phyloP scores from a whole-genome alignment of 306 rosid genomes.

The Corylus heterophylla region DNA sequence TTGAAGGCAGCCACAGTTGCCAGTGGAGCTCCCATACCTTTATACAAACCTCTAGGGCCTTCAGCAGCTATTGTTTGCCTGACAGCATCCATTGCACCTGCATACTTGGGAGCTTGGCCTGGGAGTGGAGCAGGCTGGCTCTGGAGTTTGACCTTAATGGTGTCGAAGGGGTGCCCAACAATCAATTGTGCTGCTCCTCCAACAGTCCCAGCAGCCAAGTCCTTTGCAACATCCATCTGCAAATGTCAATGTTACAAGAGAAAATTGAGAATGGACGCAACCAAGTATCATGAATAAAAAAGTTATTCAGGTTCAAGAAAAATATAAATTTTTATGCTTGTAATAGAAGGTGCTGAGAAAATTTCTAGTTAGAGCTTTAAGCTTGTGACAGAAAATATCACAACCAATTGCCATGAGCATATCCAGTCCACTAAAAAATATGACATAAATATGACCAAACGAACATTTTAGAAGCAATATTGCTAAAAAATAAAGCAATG shows the following conservation, averaged over 20 bases:
- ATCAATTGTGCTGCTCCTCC: constrained; percentile 95
- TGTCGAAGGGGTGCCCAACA: constrained; percentile 92
- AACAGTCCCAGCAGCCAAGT: constrained; percentile 84
- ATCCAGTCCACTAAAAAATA: neutral
- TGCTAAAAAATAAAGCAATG: neutral
- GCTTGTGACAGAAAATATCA: neutral
- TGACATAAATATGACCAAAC: neutral
- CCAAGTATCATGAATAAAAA: neutral
- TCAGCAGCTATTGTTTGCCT: constrained; percentile 90
- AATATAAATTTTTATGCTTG: neutral
- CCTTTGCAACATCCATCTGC: constrained; percentile 93
- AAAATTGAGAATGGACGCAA: neutral
- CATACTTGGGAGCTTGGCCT: constrained; percentile 72
- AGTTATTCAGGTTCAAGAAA: neutral
- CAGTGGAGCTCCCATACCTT: constrained; percentile 98
- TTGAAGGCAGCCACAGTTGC: constrained; percentile 98
- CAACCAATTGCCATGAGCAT: neutral
- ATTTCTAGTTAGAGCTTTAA: neutral
- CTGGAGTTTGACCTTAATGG: constrained; percentile 97
- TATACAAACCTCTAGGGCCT: constrained; percentile 90
- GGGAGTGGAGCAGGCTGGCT: constrained; percentile 92
- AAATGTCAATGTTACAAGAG: constrained; percentile 10
- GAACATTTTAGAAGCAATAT: neutral
- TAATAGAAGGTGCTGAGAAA: neutral
- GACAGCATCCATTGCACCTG: constrained; percentile 93